Base-by-base conservation (phyloP, 306 rosid genomes). In the Ziziphus jujuba region DNA sequence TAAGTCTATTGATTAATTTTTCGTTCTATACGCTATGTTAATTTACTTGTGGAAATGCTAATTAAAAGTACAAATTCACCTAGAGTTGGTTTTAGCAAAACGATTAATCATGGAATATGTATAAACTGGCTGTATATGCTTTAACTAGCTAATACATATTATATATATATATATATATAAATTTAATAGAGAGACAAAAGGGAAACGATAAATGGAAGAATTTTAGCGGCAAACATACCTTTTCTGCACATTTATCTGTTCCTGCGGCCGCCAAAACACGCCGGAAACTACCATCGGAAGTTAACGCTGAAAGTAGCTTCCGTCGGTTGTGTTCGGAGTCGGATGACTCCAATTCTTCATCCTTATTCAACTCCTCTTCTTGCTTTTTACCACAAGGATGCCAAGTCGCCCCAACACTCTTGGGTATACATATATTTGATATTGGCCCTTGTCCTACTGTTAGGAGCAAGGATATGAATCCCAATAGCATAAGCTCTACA, bases 401-500 rank as follows among this genome's bases (percentile, higher is more conserved):
- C 97, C 97, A 91, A 6, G 90, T 81, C 3, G 31, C 64, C 5
- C 88, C 97, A 22, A 73, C 66, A 12, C 75, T 62, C 76, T 78
- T 1, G 0, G 97, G 75, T 70, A 91, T 77, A 55, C 96, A 91
- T 21, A 87, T 84, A 7, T 67, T 79, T 11, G 97, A 83, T 58
- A 91, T 87, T 11, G 54, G 38, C 21, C 73, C 66, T 77, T 87
- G 84, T 77, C 89, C 96, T 5, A 91, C 91, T n/a, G 96, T 89
- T 28, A 91, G 83, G 23, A 91, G 85, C 84, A 91, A 72, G 34
- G 97, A 91, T 76, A 91, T 76, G 74, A 91, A 91, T 35, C 97
- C 97, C 79, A 91, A 23, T 55, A 91, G 66, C 97, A 91, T 91
- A 13, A 91, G 86, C 87, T 91, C 97, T 91, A 53, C 77, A 25